Base-by-base conservation (phyloP, 768 basidiomycete genomes). In the Floccularia luteovirens region DNA sequence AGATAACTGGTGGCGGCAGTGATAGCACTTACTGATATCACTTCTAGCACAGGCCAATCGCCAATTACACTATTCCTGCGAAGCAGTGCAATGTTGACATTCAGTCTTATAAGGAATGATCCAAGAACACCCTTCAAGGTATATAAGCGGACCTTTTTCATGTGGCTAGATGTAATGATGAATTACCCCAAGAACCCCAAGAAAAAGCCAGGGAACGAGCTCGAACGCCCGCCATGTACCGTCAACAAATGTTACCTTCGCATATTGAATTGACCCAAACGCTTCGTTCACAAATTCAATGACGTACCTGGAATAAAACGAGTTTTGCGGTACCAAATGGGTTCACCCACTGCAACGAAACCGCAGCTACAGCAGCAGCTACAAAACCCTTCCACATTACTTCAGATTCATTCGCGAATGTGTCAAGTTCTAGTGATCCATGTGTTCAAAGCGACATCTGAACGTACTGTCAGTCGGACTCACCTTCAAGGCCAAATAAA, bases 351-450 rank as follows among this genome's bases (percentile, higher is more conserved):
- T 90, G 85, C 38, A 94, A 59, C 0, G 84, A 72, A n/a, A 89
- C 77, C 1, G 89, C 88, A 0, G 90, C 90, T 38, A 91, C 74
- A 36, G 82, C 86, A 5, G 88, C 90, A 12, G 87, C 89, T 40
- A 89, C 89, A 54, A 94, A 94, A n/a, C 82, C 87, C 41, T 78
- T 70, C 83, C 82, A 85, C 71, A 85, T 77, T 21, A 85, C 82
- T 47, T 89, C 85, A 2, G 79, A 78, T 44, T 82, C 80, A 48
- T 74, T 77, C 13, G 78, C 72, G 51, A 82, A 81, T 1, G 76
- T 73, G 47, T 82, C 80, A 13, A 84, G 60, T 53, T 84, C 80
- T 77, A 19, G 21, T 4, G 16, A 11, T 24, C 19, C 28, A 24
- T n/a, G n/a, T n/a, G n/a, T n/a, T n/a, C n/a, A n/a, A n/a, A n/a